Percentiles rank a stretch among this genome's conserved stretches.
Conservation (phyloP, 2,329 filamentous ascomycete species). For the Xylariaceae sp. region DNA sequence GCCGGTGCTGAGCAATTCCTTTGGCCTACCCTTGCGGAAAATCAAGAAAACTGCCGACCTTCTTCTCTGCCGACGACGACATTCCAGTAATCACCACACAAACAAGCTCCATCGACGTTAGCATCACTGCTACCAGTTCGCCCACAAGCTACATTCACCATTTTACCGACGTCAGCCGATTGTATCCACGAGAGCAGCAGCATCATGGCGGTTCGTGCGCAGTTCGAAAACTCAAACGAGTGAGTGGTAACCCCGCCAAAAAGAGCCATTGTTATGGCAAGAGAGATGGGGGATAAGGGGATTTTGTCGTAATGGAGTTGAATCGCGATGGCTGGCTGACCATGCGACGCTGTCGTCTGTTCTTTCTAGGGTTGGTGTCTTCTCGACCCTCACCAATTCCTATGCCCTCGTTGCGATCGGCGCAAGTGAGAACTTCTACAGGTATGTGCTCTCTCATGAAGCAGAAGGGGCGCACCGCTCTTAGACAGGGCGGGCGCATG, state of each 20-base stretch:
- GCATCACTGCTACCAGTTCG: neutral
- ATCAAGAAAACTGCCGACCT: neutral
- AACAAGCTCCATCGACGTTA: neutral
- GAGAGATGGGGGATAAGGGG: neutral
- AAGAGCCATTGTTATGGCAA: conserved; percentile 10
- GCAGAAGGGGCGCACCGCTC: neutral
- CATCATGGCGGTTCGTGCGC: conserved; percentile 62
- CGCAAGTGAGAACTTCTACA: conserved; percentile 98
- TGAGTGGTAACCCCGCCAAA: conserved; percentile 44
- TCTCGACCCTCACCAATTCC: conserved; percentile 92
- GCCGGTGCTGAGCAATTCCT: neutral
- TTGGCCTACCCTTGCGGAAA: neutral
- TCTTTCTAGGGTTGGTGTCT: conserved; percentile 77
- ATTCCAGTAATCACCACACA: neutral
- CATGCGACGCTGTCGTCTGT: conserved; percentile 7
- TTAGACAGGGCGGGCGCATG: neutral
- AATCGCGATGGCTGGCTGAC: conserved; percentile 12
- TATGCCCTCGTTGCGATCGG: conserved; percentile 93
- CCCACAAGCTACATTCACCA: conserved; percentile 9
- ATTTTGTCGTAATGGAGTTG: conserved; percentile 16
- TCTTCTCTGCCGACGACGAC: neutral
- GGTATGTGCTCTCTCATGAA: conserved; percentile 41
- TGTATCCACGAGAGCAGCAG: conserved; percentile 17
- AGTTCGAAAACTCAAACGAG: conserved; percentile 92
- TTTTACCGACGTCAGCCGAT: conserved; percentile 18